Conservation (phyloP, 257 asterid species). For the Petunia secreta region DNA sequence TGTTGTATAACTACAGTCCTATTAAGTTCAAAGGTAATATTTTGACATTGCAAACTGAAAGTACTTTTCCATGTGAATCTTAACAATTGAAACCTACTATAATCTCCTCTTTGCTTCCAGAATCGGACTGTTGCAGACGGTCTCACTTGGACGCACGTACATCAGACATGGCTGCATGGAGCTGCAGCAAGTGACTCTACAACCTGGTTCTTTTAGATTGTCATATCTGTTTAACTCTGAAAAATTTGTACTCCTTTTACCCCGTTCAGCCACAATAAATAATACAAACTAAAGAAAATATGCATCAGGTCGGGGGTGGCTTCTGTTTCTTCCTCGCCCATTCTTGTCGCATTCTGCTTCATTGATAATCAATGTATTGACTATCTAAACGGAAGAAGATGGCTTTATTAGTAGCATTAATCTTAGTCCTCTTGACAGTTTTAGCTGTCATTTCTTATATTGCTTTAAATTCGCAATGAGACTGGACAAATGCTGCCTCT, state of each 20-base stretch:
- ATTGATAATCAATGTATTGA: conserved; percentile 18
- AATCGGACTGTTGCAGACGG: conserved; percentile 69
- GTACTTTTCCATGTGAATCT: background rate
- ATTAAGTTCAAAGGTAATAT: conserved; percentile 72
- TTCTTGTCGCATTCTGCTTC: background rate
- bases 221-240: conserved; percentile 13
- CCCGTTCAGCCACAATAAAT: conserved; percentile 11
- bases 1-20: conserved; percentile 64
- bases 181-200: conserved; percentile 46
- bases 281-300: background rate
- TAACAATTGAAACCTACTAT: background rate
- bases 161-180: conserved; percentile 84
- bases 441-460: background rate
- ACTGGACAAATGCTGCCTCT: background rate
- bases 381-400: conserved; percentile 28
- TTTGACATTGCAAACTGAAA: conserved; percentile 4
- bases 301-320: background rate
- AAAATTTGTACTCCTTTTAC: background rate
- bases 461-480: background rate
- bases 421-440: background rate
- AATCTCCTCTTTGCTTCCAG: conserved; percentile 40
- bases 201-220: conserved; percentile 57
- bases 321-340: background rate
- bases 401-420: conserved; percentile 18
- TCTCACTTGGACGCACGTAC: conserved; percentile 75